These are phyloP conservation scores for Apophysomyces trapeziformis DNA, from an alignment of 371 early-diverging fungal species.

Conservation along the genomic window DNA sequence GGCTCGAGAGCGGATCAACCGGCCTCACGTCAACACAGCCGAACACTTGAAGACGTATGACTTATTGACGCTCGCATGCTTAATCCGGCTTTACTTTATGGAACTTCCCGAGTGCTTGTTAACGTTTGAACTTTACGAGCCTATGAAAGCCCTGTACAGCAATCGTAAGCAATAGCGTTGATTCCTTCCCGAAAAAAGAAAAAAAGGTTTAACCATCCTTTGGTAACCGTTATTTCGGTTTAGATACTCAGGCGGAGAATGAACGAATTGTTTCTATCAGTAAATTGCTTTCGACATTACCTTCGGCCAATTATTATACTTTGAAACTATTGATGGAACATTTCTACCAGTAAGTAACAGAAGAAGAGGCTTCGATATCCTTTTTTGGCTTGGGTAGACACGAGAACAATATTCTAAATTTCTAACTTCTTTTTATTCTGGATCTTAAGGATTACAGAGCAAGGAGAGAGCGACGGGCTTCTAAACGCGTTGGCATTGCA, in stretches of 20 bases:
- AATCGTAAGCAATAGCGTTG: conserved; percentile 46
- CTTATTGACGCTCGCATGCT: conserved; percentile 60
- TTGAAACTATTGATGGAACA: conserved; percentile 50
- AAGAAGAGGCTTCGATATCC: no score
- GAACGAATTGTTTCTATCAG: conserved; percentile 48
- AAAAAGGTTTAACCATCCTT: no score
- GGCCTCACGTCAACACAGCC: conserved; percentile 30
- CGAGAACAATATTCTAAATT: background rate
- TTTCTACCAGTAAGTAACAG: conserved; percentile 42
- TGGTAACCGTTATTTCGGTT: background rate
- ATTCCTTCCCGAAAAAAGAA: background rate
- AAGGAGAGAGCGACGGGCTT: conserved; percentile 8
- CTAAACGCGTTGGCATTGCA: conserved; percentile 28
- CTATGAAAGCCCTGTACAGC: conserved; percentile 69
- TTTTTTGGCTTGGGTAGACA: background rate
- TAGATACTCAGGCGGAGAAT: conserved; percentile 43
- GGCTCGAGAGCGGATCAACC: conserved; percentile 66
- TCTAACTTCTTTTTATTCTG: background rate
- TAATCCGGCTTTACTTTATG: conserved; percentile 70
- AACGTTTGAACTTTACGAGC: conserved; percentile 77
- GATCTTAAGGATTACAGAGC: background rate
- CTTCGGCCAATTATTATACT: conserved; percentile 57
- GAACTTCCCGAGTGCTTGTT: conserved; percentile 75
- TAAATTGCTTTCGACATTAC: conserved; percentile 56
- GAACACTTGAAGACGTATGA: conserved; percentile 62